A percentile compares a stretch with the other conserved stretches of the same genome.
Evolutionary conservation across 78 protist species (phyloP).

Genomic region (Guillardia theta): DNA sequence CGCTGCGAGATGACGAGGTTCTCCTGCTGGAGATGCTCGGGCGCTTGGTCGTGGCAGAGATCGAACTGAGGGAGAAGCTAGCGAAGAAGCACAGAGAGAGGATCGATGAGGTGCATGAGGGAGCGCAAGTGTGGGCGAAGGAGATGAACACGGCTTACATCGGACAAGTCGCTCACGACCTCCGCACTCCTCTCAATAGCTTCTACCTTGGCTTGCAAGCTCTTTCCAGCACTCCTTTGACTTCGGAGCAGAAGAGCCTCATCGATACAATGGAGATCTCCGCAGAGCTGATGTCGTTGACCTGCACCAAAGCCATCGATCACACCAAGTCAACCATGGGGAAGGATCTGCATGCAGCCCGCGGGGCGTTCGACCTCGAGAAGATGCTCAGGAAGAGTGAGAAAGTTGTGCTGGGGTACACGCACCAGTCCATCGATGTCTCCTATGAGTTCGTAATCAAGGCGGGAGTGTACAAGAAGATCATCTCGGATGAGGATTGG

Average conservation of each 20-base stretch:
- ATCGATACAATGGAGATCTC: neutral
- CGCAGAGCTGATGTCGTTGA: neutral
- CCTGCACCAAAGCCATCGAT: neutral
- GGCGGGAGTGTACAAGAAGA: neutral
- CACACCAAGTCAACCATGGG: neutral
- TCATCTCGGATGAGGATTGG: neutral
- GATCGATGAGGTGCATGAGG: neutral
- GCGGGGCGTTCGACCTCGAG: neutral
- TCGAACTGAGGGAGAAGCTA: neutral
- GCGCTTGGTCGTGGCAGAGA: neutral
- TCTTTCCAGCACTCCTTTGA: neutral
- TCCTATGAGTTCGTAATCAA: neutral
- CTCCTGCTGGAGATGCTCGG: neutral
- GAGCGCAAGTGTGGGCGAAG: neutral
- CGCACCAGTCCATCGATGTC: neutral
- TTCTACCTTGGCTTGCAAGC: neutral
- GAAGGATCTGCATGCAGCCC: neutral
- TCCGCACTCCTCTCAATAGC: neutral
- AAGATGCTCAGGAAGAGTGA: neutral
- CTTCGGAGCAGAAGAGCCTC: neutral
- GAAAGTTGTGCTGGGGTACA: neutral
- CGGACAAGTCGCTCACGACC: slow-evolving; percentile 4
- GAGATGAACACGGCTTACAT: neutral
- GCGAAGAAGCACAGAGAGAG: neutral
- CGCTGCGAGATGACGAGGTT: neutral